Conservation (phyloP, 768 basidiomycete genomes). For the Suillus subalutaceus region DNA sequence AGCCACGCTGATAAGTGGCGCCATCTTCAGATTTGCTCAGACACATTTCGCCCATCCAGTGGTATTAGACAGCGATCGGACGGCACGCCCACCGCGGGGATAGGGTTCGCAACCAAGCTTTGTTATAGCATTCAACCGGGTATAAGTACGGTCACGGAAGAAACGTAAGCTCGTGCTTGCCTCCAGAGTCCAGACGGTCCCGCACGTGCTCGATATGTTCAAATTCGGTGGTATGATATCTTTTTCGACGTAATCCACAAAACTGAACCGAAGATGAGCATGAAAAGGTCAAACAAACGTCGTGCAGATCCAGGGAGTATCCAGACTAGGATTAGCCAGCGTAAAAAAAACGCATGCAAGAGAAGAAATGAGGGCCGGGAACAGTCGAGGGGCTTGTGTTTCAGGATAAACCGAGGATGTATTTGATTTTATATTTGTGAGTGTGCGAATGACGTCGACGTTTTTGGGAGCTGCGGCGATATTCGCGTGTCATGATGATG, state of each 20-base stretch:
- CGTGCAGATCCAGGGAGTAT: constrained; percentile 19
- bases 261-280: constrained; percentile 22
- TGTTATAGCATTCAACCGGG: constrained; percentile 6
- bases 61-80: constrained; percentile 16
- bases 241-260: constrained; percentile 19
- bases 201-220: constrained; percentile 21
- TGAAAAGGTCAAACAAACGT: constrained; percentile 25
- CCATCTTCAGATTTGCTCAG: constrained; percentile 22
- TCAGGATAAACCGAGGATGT: background rate
- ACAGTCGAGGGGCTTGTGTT: background rate
- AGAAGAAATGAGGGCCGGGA: constrained; percentile 15
- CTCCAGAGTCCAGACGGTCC: constrained; percentile 21
- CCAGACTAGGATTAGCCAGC: constrained; percentile 12
- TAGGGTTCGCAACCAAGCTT: constrained; percentile 16
- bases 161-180: constrained; percentile 7
- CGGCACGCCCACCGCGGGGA: constrained; percentile 18
- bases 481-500: background rate
- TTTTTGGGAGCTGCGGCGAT: background rate
- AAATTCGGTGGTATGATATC: constrained; percentile 20
- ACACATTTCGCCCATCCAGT: constrained; percentile 22
- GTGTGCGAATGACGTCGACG: background rate
- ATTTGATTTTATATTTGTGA: background rate
- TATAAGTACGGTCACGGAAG: background rate
- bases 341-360: constrained; percentile 22
- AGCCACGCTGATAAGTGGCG: background rate